phyloP scores from a whole-genome alignment of 164 flowering plant genomes.

The Tetracentron sinense region DNA sequence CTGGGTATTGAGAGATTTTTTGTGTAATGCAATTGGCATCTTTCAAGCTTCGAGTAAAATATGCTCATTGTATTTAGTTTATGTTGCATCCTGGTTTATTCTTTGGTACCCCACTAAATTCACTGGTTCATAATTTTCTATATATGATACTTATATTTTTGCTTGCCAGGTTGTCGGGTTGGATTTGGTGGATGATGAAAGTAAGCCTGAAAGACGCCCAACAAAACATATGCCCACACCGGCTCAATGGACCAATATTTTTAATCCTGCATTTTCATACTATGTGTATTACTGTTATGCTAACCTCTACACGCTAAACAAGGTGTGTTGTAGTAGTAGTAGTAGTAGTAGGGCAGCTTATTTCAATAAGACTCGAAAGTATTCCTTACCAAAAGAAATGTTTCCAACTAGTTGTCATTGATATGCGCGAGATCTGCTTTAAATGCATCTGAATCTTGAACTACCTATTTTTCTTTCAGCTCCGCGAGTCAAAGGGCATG shows the following conservation, averaged over 20 bases:
- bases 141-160: background rate
- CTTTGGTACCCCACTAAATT: background rate
- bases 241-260: slow-evolving; percentile 86
- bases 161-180: slow-evolving; percentile 81
- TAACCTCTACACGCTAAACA: slow-evolving; percentile 86
- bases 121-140: background rate
- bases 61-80: no score
- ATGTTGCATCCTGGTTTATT: no score
- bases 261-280: slow-evolving; percentile 96
- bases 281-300: slow-evolving; percentile 95
- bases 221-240: slow-evolving; percentile 99
- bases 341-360: background rate
- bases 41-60: no score
- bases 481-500: slow-evolving; percentile 77
- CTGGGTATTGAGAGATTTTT: no score
- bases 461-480: slow-evolving; percentile 17
- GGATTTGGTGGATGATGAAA: slow-evolving; percentile 98
- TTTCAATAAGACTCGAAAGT: background rate
- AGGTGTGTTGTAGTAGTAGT: slow-evolving; percentile 36
- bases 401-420: background rate
- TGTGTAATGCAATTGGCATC: no score
- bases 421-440: background rate
- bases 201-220: slow-evolving; percentile 98
- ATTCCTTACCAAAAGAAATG: no score
- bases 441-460: background rate